Percentiles rank a stretch among this genome's conserved stretches.
These are phyloP conservation scores for Fusarium sp. DNA, from an alignment of 2,329 filamentous ascomycete species.

Conservation along the genomic window DNA sequence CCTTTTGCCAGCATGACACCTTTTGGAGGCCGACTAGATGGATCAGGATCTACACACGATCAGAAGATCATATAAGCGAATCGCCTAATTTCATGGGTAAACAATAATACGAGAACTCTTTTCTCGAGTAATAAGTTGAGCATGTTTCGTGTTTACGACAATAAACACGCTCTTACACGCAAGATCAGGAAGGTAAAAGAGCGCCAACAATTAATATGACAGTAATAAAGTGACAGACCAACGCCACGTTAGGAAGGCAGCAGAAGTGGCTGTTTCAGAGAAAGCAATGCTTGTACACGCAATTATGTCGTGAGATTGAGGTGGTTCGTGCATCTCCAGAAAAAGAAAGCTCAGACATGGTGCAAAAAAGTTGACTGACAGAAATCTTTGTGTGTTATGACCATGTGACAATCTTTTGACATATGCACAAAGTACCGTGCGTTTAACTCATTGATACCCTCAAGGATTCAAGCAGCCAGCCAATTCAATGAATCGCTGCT, in stretches of 20 bases:
- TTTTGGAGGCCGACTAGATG: neutral
- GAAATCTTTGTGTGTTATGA: neutral
- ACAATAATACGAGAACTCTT: neutral
- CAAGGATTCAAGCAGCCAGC: neutral
- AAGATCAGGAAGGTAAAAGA: neutral
- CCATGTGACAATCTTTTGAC: neutral
- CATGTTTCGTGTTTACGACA: too few relatives aligned
- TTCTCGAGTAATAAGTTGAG: neutral
- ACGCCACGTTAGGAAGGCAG: constrained; percentile 22
- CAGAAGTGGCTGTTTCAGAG: constrained; percentile 20
- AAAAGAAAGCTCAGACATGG: neutral
- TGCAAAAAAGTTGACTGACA: constrained; percentile 1
- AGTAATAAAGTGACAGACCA: constrained; percentile 11
- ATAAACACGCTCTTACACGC: neutral
- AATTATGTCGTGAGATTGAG: neutral
- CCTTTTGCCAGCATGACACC: constrained; percentile 1
- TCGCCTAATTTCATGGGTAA: too few relatives aligned
- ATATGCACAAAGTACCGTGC: neutral
- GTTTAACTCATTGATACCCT: neutral
- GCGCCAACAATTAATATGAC: constrained; percentile 22
- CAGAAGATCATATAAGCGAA: constrained; percentile 1
- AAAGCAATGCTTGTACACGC: neutral
- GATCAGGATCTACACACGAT: neutral
- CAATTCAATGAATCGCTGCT: constrained; percentile 9
- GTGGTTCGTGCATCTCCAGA: neutral